Evolutionary conservation across 1,284 basidiomycete genomes (phyloP), one percentile per base, ranked within the genome.

Genomic region (Schizopora paradoxa): DNA sequence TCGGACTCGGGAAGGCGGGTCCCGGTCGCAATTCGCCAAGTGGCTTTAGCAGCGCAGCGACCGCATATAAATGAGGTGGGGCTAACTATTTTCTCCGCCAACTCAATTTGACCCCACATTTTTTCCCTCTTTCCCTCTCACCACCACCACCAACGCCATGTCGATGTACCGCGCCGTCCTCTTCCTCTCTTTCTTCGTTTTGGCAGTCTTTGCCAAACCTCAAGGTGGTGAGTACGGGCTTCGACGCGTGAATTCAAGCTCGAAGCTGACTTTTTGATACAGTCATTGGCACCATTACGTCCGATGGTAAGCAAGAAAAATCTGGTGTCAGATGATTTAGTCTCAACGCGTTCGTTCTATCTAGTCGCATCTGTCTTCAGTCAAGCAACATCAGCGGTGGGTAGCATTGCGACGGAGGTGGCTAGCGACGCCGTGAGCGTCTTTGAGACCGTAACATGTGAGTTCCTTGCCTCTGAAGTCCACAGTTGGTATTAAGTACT

Each of bases 361-460:
- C 21, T 18, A 43, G 54, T 55, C 14, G 61, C 48, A 6, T 63
- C 62, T 32, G 49, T 57, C 6, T 22, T 43, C n/a, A 51, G 43
- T 28, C 59, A 55, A 28, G 59, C 51, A 2, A 63, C 62, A 1
- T 60, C 59, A 3, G 36, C 41, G n/a, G 56, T 41, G 6, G 54
- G n/a, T 23, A 55, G 42, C 18, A 48, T 56, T 22, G 58, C 43
- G 13, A 54, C 53, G 3, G 60, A 63, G 18, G 56, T 60, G 19
- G 64, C 66, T 2, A 64, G 61, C 34, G 50, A 53, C 10, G 68
- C 58, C 16, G 63, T 42, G 10, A 51, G 56, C 5, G 47, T 77
- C 22, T 64, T 69, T 37, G 63, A 70, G 32, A 64, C 64, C 6
- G 68, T 79, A 4, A 79, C 75, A 13, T 76, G 79, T 77, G 45